Evolutionary conservation across 495 filamentous ascomycete genomes (phyloP).

Genomic region (Endocarpon pusillum): DNA sequence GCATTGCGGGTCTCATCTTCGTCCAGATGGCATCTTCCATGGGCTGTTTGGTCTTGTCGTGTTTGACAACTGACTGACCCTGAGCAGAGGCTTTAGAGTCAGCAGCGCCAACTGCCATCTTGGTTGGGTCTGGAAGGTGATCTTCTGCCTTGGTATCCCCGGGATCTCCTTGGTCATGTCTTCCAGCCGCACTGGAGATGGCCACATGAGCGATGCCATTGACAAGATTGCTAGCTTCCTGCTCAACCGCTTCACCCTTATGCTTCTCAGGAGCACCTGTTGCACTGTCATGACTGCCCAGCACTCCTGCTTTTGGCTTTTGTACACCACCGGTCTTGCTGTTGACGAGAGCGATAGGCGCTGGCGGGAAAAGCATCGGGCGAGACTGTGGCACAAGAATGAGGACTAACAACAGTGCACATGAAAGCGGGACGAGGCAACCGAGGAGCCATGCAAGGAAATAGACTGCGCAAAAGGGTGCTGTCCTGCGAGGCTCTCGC

Average conservation of each 20-base stretch:
- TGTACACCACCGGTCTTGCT: constrained; percentile 45
- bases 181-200: constrained; percentile 57
- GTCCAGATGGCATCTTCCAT: constrained; percentile 65
- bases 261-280: constrained; percentile 73
- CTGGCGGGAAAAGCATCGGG: constrained; percentile 53
- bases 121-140: too few relatives aligned
- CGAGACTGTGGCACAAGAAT: constrained; percentile 51
- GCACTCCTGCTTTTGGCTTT: constrained; percentile 48
- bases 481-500: constrained; percentile 53
- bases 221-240: constrained; percentile 69
- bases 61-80: constrained; percentile 24
- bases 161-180: constrained; percentile 38
- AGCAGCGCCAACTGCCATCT: constrained; percentile 32
- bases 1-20: constrained; percentile 63
- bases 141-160: too few relatives aligned
- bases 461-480: constrained; percentile 50
- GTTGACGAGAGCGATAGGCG: constrained; percentile 48
- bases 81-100: constrained; percentile 40
- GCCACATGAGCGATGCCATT: constrained; percentile 59
- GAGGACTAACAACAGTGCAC: constrained; percentile 39
- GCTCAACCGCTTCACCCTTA: constrained; percentile 74
- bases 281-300: constrained; percentile 60
- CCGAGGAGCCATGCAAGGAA: constrained; percentile 59
- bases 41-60: constrained; percentile 75
- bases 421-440: constrained; percentile 46